These are phyloP conservation scores for Amesomyces nigricolor DNA, from an alignment of 2,329 filamentous ascomycete species.

Conservation along the genomic window DNA sequence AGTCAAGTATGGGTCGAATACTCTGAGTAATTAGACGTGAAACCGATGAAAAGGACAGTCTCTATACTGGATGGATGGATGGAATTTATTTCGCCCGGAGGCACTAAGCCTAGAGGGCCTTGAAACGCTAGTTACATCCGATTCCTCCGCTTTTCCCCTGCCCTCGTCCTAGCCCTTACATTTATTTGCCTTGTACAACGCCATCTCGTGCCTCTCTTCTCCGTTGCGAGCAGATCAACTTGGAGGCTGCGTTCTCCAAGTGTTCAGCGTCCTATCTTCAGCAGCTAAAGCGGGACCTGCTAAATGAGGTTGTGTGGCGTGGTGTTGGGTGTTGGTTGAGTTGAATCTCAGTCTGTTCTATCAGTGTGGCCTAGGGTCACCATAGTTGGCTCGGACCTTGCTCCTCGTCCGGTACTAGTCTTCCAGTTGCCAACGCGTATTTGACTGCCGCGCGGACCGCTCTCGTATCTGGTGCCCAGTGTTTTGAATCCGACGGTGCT, in stretches of 20 bases:
- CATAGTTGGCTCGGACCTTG: background rate
- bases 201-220: constrained; percentile 3
- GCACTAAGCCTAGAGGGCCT: too few relatives aligned
- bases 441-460: too few relatives aligned
- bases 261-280: constrained; percentile 17
- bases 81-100: too few relatives aligned
- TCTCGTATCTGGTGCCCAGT: background rate
- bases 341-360: too few relatives aligned
- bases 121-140: background rate
- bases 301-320: constrained; percentile 12
- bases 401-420: background rate
- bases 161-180: background rate
- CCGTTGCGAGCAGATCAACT: constrained; percentile 8
- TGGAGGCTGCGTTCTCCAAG: constrained; percentile 15
- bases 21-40: too few relatives aligned
- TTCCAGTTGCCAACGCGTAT: too few relatives aligned
- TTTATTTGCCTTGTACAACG: background rate
- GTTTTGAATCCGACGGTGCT: constrained; percentile 6
- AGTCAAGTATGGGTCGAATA: too few relatives aligned
- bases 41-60: too few relatives aligned
- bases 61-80: too few relatives aligned
- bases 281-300: constrained; percentile 15
- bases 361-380: background rate
- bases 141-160: background rate
- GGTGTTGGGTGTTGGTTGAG: too few relatives aligned